Percentiles rank a stretch among this genome's conserved stretches.
phyloP scores from a whole-genome alignment of 805 yeast species.

The Yamadazyma phyllophila region DNA sequence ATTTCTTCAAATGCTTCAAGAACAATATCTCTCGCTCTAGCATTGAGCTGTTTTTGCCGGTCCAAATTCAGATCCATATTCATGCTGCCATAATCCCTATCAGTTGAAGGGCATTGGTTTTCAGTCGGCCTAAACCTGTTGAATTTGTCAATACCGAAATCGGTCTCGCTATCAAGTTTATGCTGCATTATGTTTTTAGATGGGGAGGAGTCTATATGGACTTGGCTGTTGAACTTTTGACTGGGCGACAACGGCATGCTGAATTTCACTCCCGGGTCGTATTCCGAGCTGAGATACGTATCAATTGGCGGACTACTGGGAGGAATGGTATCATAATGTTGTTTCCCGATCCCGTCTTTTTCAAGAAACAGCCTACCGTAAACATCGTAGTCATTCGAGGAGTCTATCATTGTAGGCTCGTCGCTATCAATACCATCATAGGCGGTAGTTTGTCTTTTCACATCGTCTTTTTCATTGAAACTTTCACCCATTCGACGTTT shows the following conservation, averaged over 20 bases:
- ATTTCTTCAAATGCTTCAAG: slow-evolving; percentile 49
- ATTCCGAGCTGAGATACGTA: slow-evolving; percentile 28
- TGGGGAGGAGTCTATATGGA: slow-evolving; percentile 2
- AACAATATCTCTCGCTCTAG: slow-evolving; percentile 41
- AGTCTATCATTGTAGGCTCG: slow-evolving; percentile 19
- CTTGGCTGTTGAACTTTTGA: slow-evolving; percentile 12
- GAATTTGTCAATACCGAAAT: slow-evolving; percentile 52
- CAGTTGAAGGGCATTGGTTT: slow-evolving; percentile 31
- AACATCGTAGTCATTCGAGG: slow-evolving; percentile 10
- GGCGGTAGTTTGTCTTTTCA: slow-evolving; percentile 32
- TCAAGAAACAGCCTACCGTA: slow-evolving; percentile 3
- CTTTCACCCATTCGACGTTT: slow-evolving; percentile 44
- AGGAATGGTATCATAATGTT: slow-evolving; percentile 15
- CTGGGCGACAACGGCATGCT: slow-evolving; percentile 16
- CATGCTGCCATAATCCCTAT: slow-evolving; percentile 20
- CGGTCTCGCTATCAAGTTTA: slow-evolving; percentile 29
- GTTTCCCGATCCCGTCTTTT: slow-evolving; percentile 2
- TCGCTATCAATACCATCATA: slow-evolving; percentile 13
- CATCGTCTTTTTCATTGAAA: slow-evolving; percentile 41
- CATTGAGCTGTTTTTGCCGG: slow-evolving; percentile 16
- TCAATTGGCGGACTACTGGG: slow-evolving; percentile 43
- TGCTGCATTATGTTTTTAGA: slow-evolving; percentile 5
- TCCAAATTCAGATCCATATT: slow-evolving; percentile 20
- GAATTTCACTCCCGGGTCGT: slow-evolving; percentile 17
- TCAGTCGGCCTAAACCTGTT: slow-evolving; percentile 34